phyloP scores from a whole-genome alignment of 805 yeast genomes.

The Pichia rugopelliculosa region DNA sequence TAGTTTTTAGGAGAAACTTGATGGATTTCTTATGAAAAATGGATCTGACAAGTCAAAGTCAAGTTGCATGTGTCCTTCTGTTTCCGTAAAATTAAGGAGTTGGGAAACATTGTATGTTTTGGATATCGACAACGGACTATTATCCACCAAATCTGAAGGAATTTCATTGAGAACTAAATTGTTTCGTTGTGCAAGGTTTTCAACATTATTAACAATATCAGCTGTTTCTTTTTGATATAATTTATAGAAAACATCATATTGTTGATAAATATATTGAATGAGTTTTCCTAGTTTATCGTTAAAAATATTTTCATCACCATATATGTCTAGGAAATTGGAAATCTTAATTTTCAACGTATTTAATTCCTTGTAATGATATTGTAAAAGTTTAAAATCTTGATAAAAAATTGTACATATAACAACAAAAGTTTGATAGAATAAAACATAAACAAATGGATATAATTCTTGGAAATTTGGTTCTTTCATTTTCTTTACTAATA shows the following conservation, averaged over 20 bases:
- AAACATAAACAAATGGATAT: conserved; percentile 42
- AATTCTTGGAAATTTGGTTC: conserved; percentile 28
- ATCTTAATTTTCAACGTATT: neutral
- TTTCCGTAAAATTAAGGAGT: neutral
- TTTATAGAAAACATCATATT: neutral
- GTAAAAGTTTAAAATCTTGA: conserved; percentile 23
- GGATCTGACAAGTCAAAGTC: neutral
- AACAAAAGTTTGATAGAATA: conserved; percentile 44
- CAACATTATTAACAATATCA: neutral
- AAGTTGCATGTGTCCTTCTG: neutral
- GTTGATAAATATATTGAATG: neutral
- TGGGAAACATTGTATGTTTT: neutral
- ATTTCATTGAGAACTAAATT: neutral
- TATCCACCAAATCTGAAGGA: neutral
- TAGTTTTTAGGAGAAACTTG: neutral
- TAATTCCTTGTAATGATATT: conserved; percentile 28
- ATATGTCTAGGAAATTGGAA: neutral
- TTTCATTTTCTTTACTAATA: conserved; percentile 23
- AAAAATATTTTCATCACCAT: neutral
- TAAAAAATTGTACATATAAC: neutral
- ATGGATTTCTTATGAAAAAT: neutral
- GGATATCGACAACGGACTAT: neutral
- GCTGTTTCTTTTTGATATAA: neutral
- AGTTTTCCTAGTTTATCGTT: neutral
- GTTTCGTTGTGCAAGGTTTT: neutral